Evolutionary conservation across 345 rosid species (phyloP).

Genomic region (Firmiana major): DNA sequence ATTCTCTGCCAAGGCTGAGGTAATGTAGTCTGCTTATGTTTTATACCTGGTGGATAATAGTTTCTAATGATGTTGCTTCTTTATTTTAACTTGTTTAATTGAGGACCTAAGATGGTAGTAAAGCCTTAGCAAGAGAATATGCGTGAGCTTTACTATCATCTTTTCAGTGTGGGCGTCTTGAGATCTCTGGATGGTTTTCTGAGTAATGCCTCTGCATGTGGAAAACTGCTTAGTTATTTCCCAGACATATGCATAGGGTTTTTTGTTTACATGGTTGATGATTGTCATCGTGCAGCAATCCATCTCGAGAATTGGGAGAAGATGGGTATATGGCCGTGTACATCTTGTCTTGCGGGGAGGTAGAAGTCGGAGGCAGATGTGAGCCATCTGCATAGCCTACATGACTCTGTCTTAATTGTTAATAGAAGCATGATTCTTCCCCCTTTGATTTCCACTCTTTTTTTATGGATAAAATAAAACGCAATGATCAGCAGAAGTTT

Average conservation of each 20-base stretch:
- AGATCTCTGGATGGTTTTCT: neutral
- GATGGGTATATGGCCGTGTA: slow-evolving; percentile 85
- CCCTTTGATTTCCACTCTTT: neutral
- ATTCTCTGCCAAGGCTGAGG: slow-evolving; percentile 85
- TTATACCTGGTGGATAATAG: neutral
- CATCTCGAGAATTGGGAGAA: slow-evolving; percentile 51
- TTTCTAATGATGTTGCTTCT: neutral
- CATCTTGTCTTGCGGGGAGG: slow-evolving; percentile 75
- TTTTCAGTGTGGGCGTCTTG: neutral
- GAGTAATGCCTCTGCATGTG: neutral
- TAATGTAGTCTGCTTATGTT: slow-evolving; percentile 20
- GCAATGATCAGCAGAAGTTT: neutral
- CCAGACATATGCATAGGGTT: neutral
- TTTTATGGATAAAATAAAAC: neutral
- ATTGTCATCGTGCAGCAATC: slow-evolving; percentile 50
- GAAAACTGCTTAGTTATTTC: neutral
- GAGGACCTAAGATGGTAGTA: neutral
- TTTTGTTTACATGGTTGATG: neutral
- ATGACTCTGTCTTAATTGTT: neutral
- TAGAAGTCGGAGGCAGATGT: slow-evolving; percentile 39
- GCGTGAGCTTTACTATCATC: neutral
- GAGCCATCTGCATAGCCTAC: neutral
- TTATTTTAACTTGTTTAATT: neutral
- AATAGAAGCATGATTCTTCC: slow-evolving; percentile 30
- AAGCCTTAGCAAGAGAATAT: neutral